phyloP scores from a whole-genome alignment of 1,284 basidiomycete species.

The Heterobasidion irregulare region DNA sequence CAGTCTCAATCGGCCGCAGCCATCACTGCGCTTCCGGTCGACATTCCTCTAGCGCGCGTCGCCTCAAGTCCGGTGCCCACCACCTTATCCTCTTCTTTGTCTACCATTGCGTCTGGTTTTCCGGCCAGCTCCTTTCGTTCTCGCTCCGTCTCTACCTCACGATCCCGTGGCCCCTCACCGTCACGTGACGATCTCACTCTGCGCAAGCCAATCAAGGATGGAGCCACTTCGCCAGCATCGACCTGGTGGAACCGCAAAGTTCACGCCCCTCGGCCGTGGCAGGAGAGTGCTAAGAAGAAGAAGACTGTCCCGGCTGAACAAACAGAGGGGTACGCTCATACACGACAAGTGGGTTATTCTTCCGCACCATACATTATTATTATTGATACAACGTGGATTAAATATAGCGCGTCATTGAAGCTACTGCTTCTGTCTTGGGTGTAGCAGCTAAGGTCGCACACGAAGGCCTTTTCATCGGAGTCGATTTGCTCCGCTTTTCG shows the following conservation, averaged over 20 bases:
- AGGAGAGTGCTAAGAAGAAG: conserved; percentile 18
- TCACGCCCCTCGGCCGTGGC: conserved; percentile 22
- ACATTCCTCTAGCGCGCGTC: conserved; percentile 13
- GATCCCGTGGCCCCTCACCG: conserved; percentile 3
- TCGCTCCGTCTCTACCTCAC: conserved; percentile 8
- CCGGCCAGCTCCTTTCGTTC: conserved; percentile 4
- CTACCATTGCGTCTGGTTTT: conserved; percentile 1
- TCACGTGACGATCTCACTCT: neutral
- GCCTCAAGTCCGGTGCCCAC: conserved; percentile 17
- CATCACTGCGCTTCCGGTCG: neutral
- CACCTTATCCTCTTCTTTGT: neutral
- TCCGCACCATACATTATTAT: neutral
- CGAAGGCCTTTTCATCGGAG: conserved; percentile 35
- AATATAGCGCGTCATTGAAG: conserved; percentile 23
- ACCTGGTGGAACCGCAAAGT: conserved; percentile 23
- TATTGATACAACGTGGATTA: neutral
- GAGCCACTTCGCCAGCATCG: conserved; percentile 1
- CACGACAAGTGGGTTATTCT: conserved; percentile 31
- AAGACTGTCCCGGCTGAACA: conserved; percentile 39
- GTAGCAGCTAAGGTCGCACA: conserved; percentile 33
- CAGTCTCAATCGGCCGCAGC: neutral
- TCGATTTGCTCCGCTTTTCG: conserved; percentile 43
- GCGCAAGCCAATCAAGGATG: neutral
- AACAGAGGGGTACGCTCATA: conserved; percentile 36
- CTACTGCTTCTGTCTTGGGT: conserved; percentile 35